A percentile compares a stretch with the other conserved stretches of the same genome.
Evolutionary conservation across 2,329 filamentous ascomycete species (phyloP).

Genomic region (Alternaria longipes): DNA sequence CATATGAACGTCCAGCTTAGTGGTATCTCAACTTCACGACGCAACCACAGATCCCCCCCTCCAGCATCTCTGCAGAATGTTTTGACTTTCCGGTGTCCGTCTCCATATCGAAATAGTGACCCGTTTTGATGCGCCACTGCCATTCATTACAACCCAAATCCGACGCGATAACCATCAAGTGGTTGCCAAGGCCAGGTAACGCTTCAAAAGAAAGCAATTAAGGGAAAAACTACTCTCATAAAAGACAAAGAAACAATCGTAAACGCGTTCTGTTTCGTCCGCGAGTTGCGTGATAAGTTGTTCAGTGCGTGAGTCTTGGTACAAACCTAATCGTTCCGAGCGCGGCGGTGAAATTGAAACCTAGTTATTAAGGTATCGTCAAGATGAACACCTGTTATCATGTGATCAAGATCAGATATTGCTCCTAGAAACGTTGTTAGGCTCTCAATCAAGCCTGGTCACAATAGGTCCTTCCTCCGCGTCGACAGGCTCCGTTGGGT

Average conservation of each 20-base stretch:
- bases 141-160: not conserved
- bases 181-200: no score
- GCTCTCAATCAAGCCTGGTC: not conserved
- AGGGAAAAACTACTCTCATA: not conserved
- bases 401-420: not conserved
- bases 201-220: not conserved
- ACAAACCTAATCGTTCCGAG: not conserved
- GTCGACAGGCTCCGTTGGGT: not conserved
- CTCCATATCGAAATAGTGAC: not conserved
- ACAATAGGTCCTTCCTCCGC: not conserved
- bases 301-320: not conserved
- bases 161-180: not conserved
- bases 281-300: no score
- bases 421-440: not conserved
- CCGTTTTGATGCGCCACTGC: not conserved
- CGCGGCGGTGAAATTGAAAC: not conserved
- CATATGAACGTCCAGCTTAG: not conserved
- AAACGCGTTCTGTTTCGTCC: not conserved
- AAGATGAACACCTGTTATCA: not conserved
- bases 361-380: not conserved
- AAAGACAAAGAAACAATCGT: not conserved
- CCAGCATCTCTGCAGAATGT: not conserved
- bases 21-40: not conserved
- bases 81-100: not conserved
- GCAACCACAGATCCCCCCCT: not conserved